These are phyloP conservation scores for Daedalea quercina DNA, from an alignment of 768 basidiomycete genomes.

Conservation along the genomic window DNA sequence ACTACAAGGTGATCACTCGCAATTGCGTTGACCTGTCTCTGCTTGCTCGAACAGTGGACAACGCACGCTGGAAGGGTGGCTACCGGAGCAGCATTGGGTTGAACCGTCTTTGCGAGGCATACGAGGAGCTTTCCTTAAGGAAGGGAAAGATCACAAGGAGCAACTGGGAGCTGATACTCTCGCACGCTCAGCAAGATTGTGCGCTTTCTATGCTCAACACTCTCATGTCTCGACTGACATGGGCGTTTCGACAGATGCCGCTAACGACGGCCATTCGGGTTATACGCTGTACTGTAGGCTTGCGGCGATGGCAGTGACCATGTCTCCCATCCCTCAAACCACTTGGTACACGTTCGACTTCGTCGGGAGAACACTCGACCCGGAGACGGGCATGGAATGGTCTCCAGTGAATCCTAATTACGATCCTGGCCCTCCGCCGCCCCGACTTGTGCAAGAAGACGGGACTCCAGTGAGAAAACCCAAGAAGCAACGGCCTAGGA, in stretches of 20 bases:
- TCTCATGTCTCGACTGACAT: neutral
- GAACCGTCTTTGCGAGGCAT: constrained; percentile 56
- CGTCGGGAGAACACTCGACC: constrained; percentile 41
- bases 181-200: constrained; percentile 52
- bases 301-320: constrained; percentile 31
- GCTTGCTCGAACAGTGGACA: constrained; percentile 66
- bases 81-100: constrained; percentile 58
- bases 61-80: constrained; percentile 64
- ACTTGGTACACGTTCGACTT: constrained; percentile 54
- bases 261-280: constrained; percentile 66
- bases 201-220: neutral
- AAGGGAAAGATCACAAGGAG: constrained; percentile 61
- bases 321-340: constrained; percentile 27
- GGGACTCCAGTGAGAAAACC: neutral
- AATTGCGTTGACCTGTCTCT: constrained; percentile 65
- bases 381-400: constrained; percentile 36
- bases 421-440: constrained; percentile 65
- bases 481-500: neutral
- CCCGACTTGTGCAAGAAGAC: constrained; percentile 26
- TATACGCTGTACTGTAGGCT: constrained; percentile 46
- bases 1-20: constrained; percentile 33
- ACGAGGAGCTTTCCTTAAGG: constrained; percentile 41
- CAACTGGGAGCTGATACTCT: constrained; percentile 60
- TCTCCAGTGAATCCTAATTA: constrained; percentile 55
- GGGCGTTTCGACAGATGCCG: constrained; percentile 55